Evolutionary conservation across 495 filamentous ascomycete genomes (phyloP).

Genomic region (Niebla homalea): DNA sequence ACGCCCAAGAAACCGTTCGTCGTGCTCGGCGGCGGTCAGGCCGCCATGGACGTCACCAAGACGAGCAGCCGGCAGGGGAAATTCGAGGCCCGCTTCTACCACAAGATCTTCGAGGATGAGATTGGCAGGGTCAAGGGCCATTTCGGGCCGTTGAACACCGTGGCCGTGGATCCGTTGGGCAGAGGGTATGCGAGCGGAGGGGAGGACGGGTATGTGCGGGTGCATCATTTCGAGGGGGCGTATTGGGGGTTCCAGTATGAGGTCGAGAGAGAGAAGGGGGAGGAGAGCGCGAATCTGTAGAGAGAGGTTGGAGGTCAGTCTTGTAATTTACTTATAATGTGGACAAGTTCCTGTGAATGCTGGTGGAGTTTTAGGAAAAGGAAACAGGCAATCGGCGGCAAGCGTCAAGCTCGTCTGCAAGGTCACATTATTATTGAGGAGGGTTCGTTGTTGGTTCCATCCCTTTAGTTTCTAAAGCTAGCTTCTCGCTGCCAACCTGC

Average conservation of each 20-base stretch:
- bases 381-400: neutral
- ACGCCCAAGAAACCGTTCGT: slow-evolving; percentile 93
- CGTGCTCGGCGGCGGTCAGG: slow-evolving; percentile 93
- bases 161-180: slow-evolving; percentile 81
- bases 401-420: neutral
- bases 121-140: slow-evolving; percentile 92
- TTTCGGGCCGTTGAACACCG: slow-evolving; percentile 85
- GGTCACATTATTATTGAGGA: too few relatives aligned
- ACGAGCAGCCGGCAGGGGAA: slow-evolving; percentile 89
- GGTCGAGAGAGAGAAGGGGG: slow-evolving; percentile 61
- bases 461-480: too few relatives aligned
- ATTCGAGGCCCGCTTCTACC: slow-evolving; percentile 97
- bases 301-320: neutral
- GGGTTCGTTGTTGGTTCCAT: too few relatives aligned
- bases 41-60: slow-evolving; percentile 98
- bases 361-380: neutral
- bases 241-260: slow-evolving; percentile 99
- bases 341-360: neutral
- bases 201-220: slow-evolving; percentile 96
- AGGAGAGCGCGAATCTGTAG: slow-evolving; percentile 6
- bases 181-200: slow-evolving; percentile 86
- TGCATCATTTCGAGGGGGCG: slow-evolving; percentile 94
- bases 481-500: too few relatives aligned
- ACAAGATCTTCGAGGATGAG: slow-evolving; percentile 98
- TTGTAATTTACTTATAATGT: neutral